A percentile compares a stretch with the other conserved stretches of the same genome.
Conservation (phyloP, 495 filamentous ascomycete species). For the Pseudomonodictys pantanalensis region DNA sequence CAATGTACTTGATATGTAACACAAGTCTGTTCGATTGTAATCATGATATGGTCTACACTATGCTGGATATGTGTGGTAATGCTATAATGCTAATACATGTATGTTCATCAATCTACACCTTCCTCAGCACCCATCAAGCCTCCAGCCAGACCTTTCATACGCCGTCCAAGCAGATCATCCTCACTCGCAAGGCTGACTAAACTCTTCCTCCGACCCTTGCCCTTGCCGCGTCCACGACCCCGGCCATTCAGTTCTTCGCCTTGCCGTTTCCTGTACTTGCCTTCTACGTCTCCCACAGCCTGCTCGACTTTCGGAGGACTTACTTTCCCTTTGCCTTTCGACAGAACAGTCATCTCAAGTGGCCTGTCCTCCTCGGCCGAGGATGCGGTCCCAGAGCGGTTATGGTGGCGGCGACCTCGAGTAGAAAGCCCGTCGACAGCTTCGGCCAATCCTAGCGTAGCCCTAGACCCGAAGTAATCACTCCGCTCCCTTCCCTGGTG, state of each 20-base stretch:
- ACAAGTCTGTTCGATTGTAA: no score
- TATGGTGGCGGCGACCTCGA: conserved; percentile 41
- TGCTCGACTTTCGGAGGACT: not conserved
- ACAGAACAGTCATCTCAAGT: conserved; percentile 69
- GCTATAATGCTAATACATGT: no score
- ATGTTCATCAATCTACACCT: not conserved
- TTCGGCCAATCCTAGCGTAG: conserved; percentile 15
- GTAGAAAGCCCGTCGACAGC: conserved; percentile 16
- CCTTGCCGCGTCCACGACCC: conserved; percentile 36
- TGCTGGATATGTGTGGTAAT: no score
- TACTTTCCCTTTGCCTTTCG: not conserved
- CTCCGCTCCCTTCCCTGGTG: conserved; percentile 9
- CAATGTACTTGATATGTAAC: no score
- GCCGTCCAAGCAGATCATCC: conserved; percentile 75
- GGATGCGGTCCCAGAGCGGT: conserved; percentile 52
- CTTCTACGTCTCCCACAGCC: not conserved
- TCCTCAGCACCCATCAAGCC: conserved; percentile 62
- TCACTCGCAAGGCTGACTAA: conserved; percentile 74
- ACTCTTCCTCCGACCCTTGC: conserved; percentile 50
- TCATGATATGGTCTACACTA: no score
- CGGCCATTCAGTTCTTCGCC: conserved; percentile 8
- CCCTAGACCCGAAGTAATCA: conserved; percentile 32
- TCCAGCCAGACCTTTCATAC: conserved; percentile 81
- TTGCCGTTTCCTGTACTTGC: conserved; percentile 3
- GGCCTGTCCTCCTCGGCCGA: conserved; percentile 76